These are phyloP conservation scores for Chaetoceros tenuissimus DNA, from an alignment of 108 stramenopile genomes.

Conservation along the genomic window DNA sequence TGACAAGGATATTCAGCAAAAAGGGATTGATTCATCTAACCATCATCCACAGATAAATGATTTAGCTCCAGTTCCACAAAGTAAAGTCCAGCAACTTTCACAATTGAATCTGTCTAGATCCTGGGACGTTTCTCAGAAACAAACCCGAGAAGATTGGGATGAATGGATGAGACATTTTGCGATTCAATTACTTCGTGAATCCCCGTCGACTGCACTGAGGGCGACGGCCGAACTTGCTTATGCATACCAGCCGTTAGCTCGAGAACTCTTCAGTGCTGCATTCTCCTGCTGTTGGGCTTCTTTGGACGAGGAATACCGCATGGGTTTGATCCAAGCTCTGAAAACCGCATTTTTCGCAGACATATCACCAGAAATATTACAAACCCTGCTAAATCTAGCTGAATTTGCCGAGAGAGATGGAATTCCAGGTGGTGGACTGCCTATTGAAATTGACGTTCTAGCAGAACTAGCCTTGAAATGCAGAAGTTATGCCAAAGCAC, in stretches of 20 bases:
- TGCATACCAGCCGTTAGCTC: slow-evolving; percentile 90
- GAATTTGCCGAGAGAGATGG: slow-evolving; percentile 98
- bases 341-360: slow-evolving; percentile 80
- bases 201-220: slow-evolving; percentile 89
- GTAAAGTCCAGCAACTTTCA: slow-evolving; percentile 44
- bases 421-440: slow-evolving; percentile 56
- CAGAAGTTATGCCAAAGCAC: slow-evolving; percentile 94
- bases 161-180: slow-evolving; percentile 94
- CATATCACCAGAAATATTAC: slow-evolving; percentile 91
- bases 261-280: slow-evolving; percentile 94
- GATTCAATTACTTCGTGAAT: slow-evolving; percentile 91
- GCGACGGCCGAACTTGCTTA: slow-evolving; percentile 87
- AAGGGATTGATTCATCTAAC: not conserved
- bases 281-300: slow-evolving; percentile 96
- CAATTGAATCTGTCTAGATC: slow-evolving; percentile 64
- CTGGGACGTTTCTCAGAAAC: slow-evolving; percentile 89
- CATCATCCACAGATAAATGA: not conserved
- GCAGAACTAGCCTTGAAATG: slow-evolving; percentile 91
- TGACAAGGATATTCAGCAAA: not conserved
- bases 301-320: slow-evolving; percentile 59
- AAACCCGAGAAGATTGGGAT: slow-evolving; percentile 92
- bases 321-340: slow-evolving; percentile 70
- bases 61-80: slow-evolving; percentile 1
- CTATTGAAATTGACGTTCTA: slow-evolving; percentile 87
- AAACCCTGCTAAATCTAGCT: slow-evolving; percentile 90